Percentiles rank a stretch among this genome's conserved stretches.
Conservation (phyloP, 2,329 filamentous ascomycete species). For the Botrytis porri region DNA sequence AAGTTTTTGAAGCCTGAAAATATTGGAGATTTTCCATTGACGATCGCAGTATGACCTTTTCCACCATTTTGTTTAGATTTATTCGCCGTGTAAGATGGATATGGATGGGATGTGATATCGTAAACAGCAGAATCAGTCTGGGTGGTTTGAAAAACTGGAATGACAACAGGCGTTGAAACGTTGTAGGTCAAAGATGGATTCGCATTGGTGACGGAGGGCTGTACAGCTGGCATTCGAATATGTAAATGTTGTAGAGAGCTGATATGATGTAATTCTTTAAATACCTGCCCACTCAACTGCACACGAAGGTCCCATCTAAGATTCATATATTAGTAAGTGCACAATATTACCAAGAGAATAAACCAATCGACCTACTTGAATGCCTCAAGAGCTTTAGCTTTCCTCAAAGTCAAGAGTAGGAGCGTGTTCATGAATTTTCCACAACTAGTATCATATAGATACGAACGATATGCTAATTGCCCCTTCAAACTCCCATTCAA, state of each 20-base stretch:
- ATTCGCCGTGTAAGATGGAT: slow-evolving; percentile 13
- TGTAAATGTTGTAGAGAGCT: slow-evolving; percentile 52
- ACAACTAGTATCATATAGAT: slow-evolving; percentile 53
- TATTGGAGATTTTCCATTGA: slow-evolving; percentile 44
- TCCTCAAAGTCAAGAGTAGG: slow-evolving; percentile 54
- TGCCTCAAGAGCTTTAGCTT: slow-evolving; percentile 52
- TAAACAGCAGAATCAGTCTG: not conserved
- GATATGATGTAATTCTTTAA: slow-evolving; percentile 54
- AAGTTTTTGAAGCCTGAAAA: slow-evolving; percentile 57
- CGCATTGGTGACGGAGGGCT: slow-evolving; percentile 22
- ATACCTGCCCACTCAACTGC: slow-evolving; percentile 58
- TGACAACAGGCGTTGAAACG: too few relatives aligned
- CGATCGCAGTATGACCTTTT: slow-evolving; percentile 13
- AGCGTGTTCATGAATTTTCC: slow-evolving; percentile 64
- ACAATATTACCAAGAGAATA: not conserved
- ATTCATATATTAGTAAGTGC: slow-evolving; percentile 6
- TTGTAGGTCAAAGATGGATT: not conserved
- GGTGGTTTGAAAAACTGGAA: not conserved
- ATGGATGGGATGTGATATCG: not conserved
- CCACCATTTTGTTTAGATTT: slow-evolving; percentile 21
- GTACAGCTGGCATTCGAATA: slow-evolving; percentile 56
- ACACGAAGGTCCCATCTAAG: slow-evolving; percentile 62
- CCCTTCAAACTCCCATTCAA: slow-evolving; percentile 51
- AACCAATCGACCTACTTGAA: slow-evolving; percentile 47
- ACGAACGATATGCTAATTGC: slow-evolving; percentile 53